Percentiles rank a stretch among this genome's conserved stretches.
These are phyloP conservation scores for Kwoniella newhampshirensis DNA, from an alignment of 768 basidiomycete species.

Conservation along the genomic window DNA sequence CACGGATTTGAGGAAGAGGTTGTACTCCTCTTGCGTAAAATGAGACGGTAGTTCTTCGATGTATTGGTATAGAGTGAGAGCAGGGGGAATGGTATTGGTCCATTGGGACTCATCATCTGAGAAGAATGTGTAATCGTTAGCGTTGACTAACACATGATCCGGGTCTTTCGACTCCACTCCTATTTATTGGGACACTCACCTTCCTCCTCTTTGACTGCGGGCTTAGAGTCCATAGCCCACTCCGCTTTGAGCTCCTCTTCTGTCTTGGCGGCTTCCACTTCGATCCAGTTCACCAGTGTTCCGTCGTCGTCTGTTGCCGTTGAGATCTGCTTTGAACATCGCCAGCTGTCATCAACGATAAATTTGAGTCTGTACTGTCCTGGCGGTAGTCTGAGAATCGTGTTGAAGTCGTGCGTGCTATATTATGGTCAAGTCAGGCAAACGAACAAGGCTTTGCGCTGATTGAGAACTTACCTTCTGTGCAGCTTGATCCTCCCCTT, in stretches of 20 bases:
- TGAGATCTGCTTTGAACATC: slow-evolving; percentile 62
- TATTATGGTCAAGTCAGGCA: not conserved
- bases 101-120: slow-evolving; percentile 59
- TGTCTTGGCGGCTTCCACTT: slow-evolving; percentile 58
- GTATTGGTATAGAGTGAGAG: slow-evolving; percentile 72
- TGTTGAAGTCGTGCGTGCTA: slow-evolving; percentile 52
- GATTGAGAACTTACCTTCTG: slow-evolving; percentile 41
- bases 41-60: slow-evolving; percentile 68
- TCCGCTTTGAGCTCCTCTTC: slow-evolving; percentile 45
- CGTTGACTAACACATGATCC: no score
- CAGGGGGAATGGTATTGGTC: slow-evolving; percentile 76
- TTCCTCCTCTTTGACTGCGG: slow-evolving; percentile 34
- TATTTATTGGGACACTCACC: slow-evolving; percentile 42
- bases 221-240: slow-evolving; percentile 43
- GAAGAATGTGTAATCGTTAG: slow-evolving; percentile 45
- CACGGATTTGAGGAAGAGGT: slow-evolving; percentile 53
- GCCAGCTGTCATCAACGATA: slow-evolving; percentile 86
- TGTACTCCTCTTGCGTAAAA: slow-evolving; percentile 37
- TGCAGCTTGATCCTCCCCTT: slow-evolving; percentile 51
- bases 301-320: slow-evolving; percentile 90
- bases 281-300: slow-evolving; percentile 89
- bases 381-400: slow-evolving; percentile 64
- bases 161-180: no score
- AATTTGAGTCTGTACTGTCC: slow-evolving; percentile 94
- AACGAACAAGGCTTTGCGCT: not conserved